A percentile compares a stretch with the other conserved stretches of the same genome.
Conservation (phyloP, 305 asterid species). For the Lippia alba region DNA sequence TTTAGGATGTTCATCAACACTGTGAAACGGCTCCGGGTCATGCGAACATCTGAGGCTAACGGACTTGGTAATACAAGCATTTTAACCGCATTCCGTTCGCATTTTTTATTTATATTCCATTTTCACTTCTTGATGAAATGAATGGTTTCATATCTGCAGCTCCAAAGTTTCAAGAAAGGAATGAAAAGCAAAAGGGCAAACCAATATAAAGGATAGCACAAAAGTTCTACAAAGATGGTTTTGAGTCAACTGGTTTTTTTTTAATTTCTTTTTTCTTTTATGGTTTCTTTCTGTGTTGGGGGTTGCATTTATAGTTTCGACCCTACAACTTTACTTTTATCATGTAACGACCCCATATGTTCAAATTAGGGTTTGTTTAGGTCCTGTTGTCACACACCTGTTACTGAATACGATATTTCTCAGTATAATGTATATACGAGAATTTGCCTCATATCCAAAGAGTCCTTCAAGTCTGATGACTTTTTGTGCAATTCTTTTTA, state of each 20-base stretch:
- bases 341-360: conserved; percentile 27
- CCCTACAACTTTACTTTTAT: conserved; percentile 32
- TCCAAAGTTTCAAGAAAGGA: conserved; percentile 63
- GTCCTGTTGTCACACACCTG: conserved; percentile 36
- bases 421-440: conserved; percentile 48
- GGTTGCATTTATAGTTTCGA: conserved; percentile 49
- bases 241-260: conserved; percentile 17
- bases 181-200: conserved; percentile 64
- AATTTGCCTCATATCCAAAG: conserved; percentile 28
- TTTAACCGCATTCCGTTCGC: background rate
- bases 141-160: conserved; percentile 44
- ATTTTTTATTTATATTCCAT: background rate
- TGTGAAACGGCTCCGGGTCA: conserved; percentile 82
- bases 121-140: conserved; percentile 14
- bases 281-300: conserved; percentile 35
- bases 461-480: conserved; percentile 14
- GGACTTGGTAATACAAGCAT: conserved; percentile 58
- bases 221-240: conserved; percentile 35
- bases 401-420: conserved; percentile 39
- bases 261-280: conserved; percentile 18
- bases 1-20: conserved; percentile 82
- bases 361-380: conserved; percentile 37
- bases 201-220: conserved; percentile 41
- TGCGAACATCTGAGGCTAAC: conserved; percentile 80
- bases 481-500: conserved; percentile 25